Conservation (phyloP, 805 yeast species). For the Candida ovalis region DNA sequence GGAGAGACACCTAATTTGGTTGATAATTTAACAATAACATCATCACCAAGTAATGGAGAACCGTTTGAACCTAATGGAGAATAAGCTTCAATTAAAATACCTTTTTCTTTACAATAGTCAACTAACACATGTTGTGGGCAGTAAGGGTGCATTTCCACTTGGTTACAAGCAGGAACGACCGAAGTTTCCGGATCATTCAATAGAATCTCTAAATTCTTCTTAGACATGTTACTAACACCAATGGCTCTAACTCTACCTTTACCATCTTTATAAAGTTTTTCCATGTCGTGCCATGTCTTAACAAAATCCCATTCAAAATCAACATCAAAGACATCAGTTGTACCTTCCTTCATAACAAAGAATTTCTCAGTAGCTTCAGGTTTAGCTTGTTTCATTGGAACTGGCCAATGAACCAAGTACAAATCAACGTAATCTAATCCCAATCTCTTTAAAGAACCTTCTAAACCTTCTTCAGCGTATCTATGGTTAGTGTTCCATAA, state of each 20-base stretch:
- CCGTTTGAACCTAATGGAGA: conserved; percentile 68
- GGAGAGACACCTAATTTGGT: conserved; percentile 39
- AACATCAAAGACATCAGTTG: conserved; percentile 27
- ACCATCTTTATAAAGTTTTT: conserved; percentile 35
- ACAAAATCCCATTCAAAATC: conserved; percentile 36
- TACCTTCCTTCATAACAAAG: conserved; percentile 11
- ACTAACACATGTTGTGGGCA: conserved; percentile 60
- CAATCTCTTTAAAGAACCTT: conserved; percentile 46
- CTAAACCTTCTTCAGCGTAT: conserved; percentile 44
- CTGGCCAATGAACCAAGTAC: conserved; percentile 83
- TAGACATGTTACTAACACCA: conserved; percentile 75
- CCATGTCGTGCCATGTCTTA: conserved; percentile 63
- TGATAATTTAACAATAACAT: conserved; percentile 40
- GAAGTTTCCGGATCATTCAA: conserved; percentile 44
- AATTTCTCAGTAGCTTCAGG: conserved; percentile 27
- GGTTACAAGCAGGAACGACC: conserved; percentile 65
- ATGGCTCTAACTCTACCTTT: conserved; percentile 49
- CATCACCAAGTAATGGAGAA: conserved; percentile 48
- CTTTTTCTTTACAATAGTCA: conserved; percentile 47
- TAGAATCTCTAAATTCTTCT: conserved; percentile 47
- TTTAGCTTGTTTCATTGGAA: conserved; percentile 41
- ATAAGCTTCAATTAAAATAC: conserved; percentile 65
- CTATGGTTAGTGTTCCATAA: conserved; percentile 43
- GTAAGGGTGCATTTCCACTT: conserved; percentile 71
- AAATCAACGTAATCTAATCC: conserved; percentile 65